A percentile compares a stretch with the other conserved stretches of the same genome.
Evolutionary conservation across 2,329 filamentous ascomycete genomes (phyloP).

Genomic region (Aspergillus tamarii): DNA sequence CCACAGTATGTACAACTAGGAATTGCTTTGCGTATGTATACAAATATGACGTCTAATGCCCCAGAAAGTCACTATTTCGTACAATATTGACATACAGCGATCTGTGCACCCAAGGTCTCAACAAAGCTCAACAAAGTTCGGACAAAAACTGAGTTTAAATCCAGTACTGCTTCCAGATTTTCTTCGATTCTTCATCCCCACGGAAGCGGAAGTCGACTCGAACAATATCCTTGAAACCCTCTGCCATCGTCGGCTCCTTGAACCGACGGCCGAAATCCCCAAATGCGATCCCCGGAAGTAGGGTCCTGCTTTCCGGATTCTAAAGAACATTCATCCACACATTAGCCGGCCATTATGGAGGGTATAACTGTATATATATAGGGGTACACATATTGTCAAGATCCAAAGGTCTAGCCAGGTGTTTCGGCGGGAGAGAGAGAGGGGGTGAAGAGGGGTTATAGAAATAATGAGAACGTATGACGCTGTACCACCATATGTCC

Average conservation of each 20-base stretch:
- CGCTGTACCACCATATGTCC: slow-evolving; percentile 2
- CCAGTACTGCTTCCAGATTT: slow-evolving; percentile 79
- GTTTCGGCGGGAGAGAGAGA: neutral
- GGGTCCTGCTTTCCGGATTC: slow-evolving; percentile 79
- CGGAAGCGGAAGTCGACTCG: slow-evolving; percentile 75
- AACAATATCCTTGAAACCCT: slow-evolving; percentile 83
- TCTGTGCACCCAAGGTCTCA: neutral
- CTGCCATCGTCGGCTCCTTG: slow-evolving; percentile 68
- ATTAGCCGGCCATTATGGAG: neutral
- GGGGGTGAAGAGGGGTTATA: neutral
- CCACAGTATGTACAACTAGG: neutral
- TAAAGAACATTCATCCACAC: slow-evolving; percentile 4
- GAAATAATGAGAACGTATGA: slow-evolving; percentile 3
- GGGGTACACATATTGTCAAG: neutral
- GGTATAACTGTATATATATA: neutral
- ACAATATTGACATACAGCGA: neutral
- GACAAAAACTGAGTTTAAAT: slow-evolving; percentile 59
- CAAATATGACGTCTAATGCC: neutral
- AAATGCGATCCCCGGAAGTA: slow-evolving; percentile 80
- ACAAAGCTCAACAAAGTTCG: neutral
- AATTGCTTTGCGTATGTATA: neutral
- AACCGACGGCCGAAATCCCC: slow-evolving; percentile 73
- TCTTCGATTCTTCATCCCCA: slow-evolving; percentile 69
- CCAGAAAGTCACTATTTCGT: neutral
- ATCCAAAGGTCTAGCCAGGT: neutral